Evolutionary conservation across 2,329 filamentous ascomycete species (phyloP).

Genomic region (Penicillium sp.): DNA sequence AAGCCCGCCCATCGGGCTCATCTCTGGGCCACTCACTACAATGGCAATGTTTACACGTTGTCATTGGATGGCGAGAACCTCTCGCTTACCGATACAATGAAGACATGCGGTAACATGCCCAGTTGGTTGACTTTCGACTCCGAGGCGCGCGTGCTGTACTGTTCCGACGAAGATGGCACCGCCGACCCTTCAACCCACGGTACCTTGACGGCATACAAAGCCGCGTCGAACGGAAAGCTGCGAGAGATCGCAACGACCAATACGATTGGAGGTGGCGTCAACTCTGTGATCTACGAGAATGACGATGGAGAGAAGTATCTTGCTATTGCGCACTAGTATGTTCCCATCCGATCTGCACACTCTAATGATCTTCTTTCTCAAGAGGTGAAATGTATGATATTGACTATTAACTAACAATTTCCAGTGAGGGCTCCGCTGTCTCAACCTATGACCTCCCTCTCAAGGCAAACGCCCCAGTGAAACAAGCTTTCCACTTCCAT

Average conservation of each 20-base stretch:
- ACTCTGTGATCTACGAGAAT: constrained; percentile 33
- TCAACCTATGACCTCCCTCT: constrained; percentile 35
- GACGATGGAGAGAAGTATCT: constrained; percentile 26
- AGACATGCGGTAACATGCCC: constrained; percentile 35
- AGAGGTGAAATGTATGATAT: too few relatives aligned
- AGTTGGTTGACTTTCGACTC: constrained; percentile 38
- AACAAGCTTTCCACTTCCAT: constrained; percentile 46
- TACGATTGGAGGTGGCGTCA: constrained; percentile 32
- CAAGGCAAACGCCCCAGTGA: constrained; percentile 1
- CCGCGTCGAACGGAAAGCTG: constrained; percentile 19
- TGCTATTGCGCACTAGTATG: constrained; percentile 41
- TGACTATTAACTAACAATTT: constrained; percentile 3
- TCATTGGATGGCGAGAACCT: constrained; percentile 18
- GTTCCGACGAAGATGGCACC: constrained; percentile 34
- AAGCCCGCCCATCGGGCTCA: neutral
- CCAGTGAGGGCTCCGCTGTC: constrained; percentile 30
- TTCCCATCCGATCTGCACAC: neutral
- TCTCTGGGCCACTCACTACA: constrained; percentile 23
- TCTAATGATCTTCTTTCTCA: too few relatives aligned
- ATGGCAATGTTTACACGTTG: constrained; percentile 24
- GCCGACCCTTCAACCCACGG: constrained; percentile 24
- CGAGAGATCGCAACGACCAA: constrained; percentile 19
- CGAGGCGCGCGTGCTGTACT: constrained; percentile 29
- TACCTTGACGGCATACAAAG: constrained; percentile 28
- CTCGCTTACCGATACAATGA: constrained; percentile 20